Conservation (phyloP, 2,329 filamentous ascomycete species). For the Mollisia scopiformis region DNA sequence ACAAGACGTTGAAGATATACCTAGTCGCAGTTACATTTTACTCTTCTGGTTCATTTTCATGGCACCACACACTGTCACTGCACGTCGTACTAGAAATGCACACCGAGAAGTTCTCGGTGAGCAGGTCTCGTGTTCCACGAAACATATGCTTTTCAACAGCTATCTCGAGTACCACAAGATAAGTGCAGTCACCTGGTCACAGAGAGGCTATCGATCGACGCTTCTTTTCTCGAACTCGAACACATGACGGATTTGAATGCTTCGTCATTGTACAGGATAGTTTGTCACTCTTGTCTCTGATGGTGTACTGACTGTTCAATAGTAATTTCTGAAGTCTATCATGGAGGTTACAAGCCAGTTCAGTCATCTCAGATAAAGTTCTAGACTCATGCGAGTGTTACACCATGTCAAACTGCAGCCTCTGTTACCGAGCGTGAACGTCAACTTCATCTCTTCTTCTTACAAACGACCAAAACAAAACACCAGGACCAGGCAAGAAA, state of each 20-base stretch:
- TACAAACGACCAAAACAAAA: background rate
- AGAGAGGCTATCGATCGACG: background rate
- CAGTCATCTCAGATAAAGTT: no score
- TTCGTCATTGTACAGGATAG: no score
- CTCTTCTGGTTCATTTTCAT: no score
- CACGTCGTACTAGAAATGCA: background rate
- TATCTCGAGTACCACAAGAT: background rate
- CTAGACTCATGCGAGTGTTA: background rate
- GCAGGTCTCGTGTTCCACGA: background rate
- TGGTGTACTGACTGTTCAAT: no score
- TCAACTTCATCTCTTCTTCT: background rate
- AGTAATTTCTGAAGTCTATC: background rate
- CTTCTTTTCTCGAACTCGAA: background rate
- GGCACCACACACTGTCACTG: no score
- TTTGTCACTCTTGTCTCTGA: no score
- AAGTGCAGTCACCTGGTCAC: background rate
- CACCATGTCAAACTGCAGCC: background rate
- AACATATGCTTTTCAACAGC: background rate
- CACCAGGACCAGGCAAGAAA: background rate
- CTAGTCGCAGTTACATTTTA: no score
- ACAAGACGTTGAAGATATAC: no score
- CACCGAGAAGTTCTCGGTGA: no score
- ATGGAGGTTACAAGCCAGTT: background rate
- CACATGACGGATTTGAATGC: background rate
- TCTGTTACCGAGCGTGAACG: background rate